Evolutionary conservation across 2,329 filamentous ascomycete genomes (phyloP).

Genomic region (Pseudogymnoascus sp.): DNA sequence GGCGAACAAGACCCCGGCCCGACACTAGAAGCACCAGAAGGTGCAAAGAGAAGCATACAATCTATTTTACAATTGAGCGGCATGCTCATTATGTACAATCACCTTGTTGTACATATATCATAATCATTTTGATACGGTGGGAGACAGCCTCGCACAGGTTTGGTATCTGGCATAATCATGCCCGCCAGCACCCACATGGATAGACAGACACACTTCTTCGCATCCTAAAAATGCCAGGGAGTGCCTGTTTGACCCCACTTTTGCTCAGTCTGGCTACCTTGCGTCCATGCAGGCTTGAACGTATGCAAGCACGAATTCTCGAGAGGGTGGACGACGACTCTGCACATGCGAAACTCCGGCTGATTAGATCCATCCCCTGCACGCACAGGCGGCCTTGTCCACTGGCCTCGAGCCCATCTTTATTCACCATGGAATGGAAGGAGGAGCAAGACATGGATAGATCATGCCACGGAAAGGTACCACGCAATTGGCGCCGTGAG

Average conservation of each 20-base stretch:
- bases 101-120: neutral
- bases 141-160: neutral
- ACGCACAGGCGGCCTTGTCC: slow-evolving; percentile 1
- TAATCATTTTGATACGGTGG: neutral
- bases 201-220: neutral
- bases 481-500: neutral
- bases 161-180: neutral
- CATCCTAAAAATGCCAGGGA: neutral
- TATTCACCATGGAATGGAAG: neutral
- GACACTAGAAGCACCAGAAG: slow-evolving; percentile 8
- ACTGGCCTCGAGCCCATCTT: neutral
- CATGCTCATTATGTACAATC: neutral
- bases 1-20: neutral
- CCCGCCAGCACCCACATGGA: neutral
- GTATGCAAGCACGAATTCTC: neutral
- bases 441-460: neutral
- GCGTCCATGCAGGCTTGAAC: neutral
- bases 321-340: neutral
- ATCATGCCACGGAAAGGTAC: neutral
- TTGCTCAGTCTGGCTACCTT: neutral
- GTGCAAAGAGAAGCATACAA: slow-evolving; percentile 1
- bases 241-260: slow-evolving; percentile 1
- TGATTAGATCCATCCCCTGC: neutral
- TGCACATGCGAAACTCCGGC: slow-evolving; percentile 6
- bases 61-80: neutral